phyloP scores from a whole-genome alignment of 176 grass and related monocot genomes.

The Zoysia pacifica region DNA sequence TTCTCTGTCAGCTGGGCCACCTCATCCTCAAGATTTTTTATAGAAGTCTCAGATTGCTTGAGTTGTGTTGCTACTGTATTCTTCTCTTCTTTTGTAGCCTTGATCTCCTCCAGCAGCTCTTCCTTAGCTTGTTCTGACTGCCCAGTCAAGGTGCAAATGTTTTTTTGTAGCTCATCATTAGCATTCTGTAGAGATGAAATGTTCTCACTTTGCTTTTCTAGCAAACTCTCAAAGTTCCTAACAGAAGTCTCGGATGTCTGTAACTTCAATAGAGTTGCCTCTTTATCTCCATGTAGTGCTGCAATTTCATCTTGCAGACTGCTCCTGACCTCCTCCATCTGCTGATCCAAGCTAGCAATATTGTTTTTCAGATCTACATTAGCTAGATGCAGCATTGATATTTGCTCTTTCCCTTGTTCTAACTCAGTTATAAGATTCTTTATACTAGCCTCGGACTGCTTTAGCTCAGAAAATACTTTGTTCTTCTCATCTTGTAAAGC shows the following conservation, averaged over 20 bases:
- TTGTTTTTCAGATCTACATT: conserved; percentile 48
- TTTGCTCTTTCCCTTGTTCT: conserved; percentile 41
- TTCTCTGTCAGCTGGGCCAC: conserved; percentile 42
- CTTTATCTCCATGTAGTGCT: conserved; percentile 36
- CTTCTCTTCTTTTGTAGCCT: conserved; percentile 36
- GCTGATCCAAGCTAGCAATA: conserved; percentile 32
- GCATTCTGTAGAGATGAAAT: conserved; percentile 48
- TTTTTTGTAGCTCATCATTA: conserved; percentile 45
- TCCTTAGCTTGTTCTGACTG: conserved; percentile 37
- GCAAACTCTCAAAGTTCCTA: conserved; percentile 38
- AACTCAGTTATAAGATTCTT: conserved; percentile 55
- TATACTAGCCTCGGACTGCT: conserved; percentile 38
- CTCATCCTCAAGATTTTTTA: conserved; percentile 47
- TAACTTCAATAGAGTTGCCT: conserved; percentile 32
- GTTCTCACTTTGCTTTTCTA: conserved; percentile 49
- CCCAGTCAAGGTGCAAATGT: conserved; percentile 31
- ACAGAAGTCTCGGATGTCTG: conserved; percentile 40
- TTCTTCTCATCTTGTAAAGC: conserved; percentile 44
- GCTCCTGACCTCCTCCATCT: conserved; percentile 43
- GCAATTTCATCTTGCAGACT: conserved; percentile 33
- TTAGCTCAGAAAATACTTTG: conserved; percentile 42
- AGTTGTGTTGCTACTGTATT: conserved; percentile 33
- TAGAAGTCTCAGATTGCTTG: conserved; percentile 22
- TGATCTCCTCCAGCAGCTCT: conserved; percentile 40
- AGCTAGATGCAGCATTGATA: conserved; percentile 28